phyloP scores from a whole-genome alignment of 2,329 filamentous ascomycete genomes.

The Fusarium irregulare region DNA sequence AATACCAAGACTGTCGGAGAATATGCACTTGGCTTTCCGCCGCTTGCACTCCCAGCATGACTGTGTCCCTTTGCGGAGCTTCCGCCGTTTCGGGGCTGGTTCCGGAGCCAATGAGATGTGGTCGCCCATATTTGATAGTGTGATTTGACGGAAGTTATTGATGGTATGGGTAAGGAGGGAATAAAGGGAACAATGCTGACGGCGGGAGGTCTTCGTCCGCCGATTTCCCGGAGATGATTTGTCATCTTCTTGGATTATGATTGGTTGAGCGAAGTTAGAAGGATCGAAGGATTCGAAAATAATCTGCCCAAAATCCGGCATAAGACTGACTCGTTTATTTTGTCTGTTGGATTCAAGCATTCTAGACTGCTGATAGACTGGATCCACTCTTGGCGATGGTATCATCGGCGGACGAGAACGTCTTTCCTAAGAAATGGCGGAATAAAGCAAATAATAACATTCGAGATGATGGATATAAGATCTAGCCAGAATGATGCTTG shows the following conservation, averaged over 20 bases:
- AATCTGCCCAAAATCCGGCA: fast-evolving
- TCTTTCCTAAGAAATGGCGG: neutral
- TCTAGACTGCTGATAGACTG: neutral
- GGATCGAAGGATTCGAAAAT: neutral
- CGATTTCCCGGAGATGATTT: conserved; percentile 32
- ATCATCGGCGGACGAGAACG: neutral
- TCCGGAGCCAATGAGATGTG: conserved; percentile 4
- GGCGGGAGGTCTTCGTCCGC: conserved; percentile 22
- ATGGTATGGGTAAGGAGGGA: neutral
- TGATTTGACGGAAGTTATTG: neutral
- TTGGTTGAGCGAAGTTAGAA: fast-evolving
- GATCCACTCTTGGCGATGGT: neutral
- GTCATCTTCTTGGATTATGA: neutral
- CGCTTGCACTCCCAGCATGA: conserved; percentile 71
- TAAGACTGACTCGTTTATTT: neutral
- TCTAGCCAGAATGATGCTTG: too few species aligned
- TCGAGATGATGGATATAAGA: too few species aligned
- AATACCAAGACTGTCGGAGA: conserved; percentile 51
- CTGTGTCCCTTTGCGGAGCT: conserved; percentile 64
- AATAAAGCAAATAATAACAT: neutral
- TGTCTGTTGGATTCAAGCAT: neutral
- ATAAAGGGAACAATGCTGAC: neutral
- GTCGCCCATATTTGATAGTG: conserved; percentile 21
- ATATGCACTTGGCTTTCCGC: conserved; percentile 64
- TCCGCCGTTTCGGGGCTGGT: conserved; percentile 36